phyloP scores from a whole-genome alignment of 768 basidiomycete species.

The Lentinula sp. region DNA sequence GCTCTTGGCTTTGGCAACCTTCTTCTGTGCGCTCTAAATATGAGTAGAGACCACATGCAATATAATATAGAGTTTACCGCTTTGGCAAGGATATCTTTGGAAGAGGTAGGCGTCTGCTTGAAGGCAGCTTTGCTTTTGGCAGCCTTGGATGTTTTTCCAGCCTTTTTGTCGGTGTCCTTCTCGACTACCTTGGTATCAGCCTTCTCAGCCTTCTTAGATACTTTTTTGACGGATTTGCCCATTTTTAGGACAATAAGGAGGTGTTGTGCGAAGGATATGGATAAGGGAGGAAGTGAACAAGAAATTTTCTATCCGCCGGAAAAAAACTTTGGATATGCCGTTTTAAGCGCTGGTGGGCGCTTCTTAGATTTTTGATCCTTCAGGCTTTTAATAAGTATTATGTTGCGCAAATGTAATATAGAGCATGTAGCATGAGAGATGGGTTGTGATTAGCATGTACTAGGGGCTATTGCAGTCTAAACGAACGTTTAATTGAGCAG shows the following conservation, averaged over 20 bases:
- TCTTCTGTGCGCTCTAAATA: constrained; percentile 12
- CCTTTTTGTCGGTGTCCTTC: constrained; percentile 37
- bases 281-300: not conserved
- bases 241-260: not conserved
- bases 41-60: not conserved
- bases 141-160: constrained; percentile 29
- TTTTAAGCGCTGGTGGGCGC: too few relatives aligned
- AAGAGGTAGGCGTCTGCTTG: constrained; percentile 24
- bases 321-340: not conserved
- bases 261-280: not conserved
- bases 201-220: constrained; percentile 9
- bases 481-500: not conserved
- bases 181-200: constrained; percentile 9
- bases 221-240: constrained; percentile 4
- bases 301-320: not conserved
- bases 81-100: constrained; percentile 39
- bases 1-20: constrained; percentile 17
- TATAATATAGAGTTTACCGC: constrained; percentile 20
- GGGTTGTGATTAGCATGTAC: not conserved
- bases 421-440: not conserved
- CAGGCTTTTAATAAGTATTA: too few relatives aligned
- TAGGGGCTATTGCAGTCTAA: not conserved
- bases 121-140: constrained; percentile 22
- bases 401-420: too few relatives aligned
- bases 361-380: too few relatives aligned